phyloP scores from a whole-genome alignment of 2,329 filamentous ascomycete genomes.

The Alternaria viburni region DNA sequence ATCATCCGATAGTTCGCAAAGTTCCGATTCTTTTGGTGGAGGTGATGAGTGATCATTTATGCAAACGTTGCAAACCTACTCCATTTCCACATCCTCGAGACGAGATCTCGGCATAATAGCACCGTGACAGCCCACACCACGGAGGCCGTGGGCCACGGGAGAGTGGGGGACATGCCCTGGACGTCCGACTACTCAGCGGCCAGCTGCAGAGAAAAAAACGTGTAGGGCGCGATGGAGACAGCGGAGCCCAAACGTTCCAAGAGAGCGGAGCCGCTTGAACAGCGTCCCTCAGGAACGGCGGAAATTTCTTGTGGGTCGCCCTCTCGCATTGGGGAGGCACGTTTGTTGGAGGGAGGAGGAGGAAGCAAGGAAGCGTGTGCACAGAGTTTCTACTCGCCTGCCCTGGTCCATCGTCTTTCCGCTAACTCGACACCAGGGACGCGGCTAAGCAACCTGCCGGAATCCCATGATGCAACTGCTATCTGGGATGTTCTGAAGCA shows the following conservation, averaged over 20 bases:
- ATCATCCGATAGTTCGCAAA: background rate
- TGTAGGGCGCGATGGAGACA: background rate
- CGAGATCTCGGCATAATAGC: background rate
- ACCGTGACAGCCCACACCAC: background rate
- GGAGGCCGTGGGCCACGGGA: background rate
- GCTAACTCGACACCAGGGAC: conserved; percentile 1
- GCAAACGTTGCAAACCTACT: background rate
- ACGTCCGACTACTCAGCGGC: background rate
- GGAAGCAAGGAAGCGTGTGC: background rate
- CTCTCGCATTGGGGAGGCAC: background rate
- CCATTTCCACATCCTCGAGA: background rate
- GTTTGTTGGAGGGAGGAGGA: background rate
- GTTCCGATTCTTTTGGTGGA: background rate
- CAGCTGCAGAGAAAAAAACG: background rate
- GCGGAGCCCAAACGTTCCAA: conserved; percentile 8
- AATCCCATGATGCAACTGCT: background rate
- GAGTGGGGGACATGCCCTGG: background rate
- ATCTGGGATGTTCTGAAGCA: background rate
- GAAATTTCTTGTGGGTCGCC: conserved; percentile 7
- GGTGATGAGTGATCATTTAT: background rate
- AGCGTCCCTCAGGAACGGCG: conserved; percentile 6
- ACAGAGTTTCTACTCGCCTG: background rate
- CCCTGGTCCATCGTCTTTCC: background rate
- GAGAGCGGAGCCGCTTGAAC: conserved; percentile 1
- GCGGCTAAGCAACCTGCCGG: background rate